Evolutionary conservation across 1,284 basidiomycete species (phyloP).

Genomic region (Ustilago trichophora): DNA sequence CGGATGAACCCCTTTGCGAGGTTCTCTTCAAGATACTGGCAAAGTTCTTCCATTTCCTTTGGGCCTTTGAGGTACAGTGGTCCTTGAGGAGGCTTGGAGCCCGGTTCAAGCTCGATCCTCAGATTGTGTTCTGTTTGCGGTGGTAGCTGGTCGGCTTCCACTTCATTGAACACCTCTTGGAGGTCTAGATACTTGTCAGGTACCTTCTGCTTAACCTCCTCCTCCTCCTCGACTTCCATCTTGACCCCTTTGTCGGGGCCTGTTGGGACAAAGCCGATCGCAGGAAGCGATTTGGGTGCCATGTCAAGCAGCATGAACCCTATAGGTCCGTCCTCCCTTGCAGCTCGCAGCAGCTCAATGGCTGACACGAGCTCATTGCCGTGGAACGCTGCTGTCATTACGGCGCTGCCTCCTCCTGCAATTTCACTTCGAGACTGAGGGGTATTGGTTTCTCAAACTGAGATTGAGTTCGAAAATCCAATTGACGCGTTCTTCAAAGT

Average conservation of each 20-base stretch:
- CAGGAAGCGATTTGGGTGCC: too few species aligned
- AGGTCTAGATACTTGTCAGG: neutral
- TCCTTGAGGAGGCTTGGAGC: neutral
- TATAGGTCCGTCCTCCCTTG: too few species aligned
- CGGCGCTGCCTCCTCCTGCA: too few species aligned
- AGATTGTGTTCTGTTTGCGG: neutral
- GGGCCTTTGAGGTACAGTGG: constrained; percentile 1
- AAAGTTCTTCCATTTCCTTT: constrained; percentile 1
- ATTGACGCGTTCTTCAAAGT: too few species aligned
- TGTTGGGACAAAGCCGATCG: too few species aligned
- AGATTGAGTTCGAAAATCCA: too few species aligned
- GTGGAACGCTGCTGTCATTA: neutral
- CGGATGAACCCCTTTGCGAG: constrained; percentile 2
- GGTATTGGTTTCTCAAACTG: too few species aligned
- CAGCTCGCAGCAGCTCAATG: too few species aligned
- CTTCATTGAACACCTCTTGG: neutral
- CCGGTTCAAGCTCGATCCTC: neutral
- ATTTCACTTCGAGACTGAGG: too few species aligned
- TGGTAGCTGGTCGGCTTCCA: neutral
- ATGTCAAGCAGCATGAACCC: too few species aligned
- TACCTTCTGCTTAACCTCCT: neutral
- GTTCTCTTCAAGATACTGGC: neutral
- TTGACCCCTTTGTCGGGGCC: neutral
- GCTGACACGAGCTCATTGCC: neutral
- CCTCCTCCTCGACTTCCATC: neutral